Conservation (phyloP, 2,329 filamentous ascomycete species). For the Lanzia echinophila region DNA sequence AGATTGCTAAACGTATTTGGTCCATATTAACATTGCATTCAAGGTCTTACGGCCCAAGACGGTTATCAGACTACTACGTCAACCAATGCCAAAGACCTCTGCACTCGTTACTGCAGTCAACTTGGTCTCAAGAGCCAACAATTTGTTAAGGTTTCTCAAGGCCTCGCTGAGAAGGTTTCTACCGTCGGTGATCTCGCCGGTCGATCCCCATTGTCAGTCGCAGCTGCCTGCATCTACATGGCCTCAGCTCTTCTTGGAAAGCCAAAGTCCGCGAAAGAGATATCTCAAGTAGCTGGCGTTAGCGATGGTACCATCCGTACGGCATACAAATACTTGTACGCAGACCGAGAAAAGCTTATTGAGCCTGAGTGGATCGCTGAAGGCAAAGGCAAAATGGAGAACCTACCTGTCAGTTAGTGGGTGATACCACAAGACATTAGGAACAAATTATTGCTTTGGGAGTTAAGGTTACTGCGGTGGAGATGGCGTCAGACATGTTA, state of each 20-base stretch:
- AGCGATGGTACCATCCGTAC: slow-evolving; percentile 96
- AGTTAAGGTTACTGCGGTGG: background rate
- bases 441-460: background rate
- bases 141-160: slow-evolving; percentile 73
- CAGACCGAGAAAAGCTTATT: slow-evolving; percentile 66
- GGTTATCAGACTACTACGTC: slow-evolving; percentile 69
- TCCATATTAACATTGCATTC: slow-evolving; percentile 27
- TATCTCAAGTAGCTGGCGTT: slow-evolving; percentile 76
- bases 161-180: slow-evolving; percentile 71
- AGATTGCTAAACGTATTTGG: slow-evolving; percentile 17
- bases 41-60: slow-evolving; percentile 34
- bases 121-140: slow-evolving; percentile 66
- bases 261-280: slow-evolving; percentile 74
- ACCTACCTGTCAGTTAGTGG: slow-evolving; percentile 49
- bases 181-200: slow-evolving; percentile 74
- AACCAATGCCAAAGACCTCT: slow-evolving; percentile 77
- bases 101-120: slow-evolving; percentile 81
- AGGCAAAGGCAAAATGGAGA: slow-evolving; percentile 63
- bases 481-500: slow-evolving; percentile 1
- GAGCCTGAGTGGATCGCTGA: slow-evolving; percentile 67
- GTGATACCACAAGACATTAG: slow-evolving; percentile 22
- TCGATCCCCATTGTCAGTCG: slow-evolving; percentile 87
- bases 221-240: slow-evolving; percentile 96
- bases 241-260: slow-evolving; percentile 80
- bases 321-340: slow-evolving; percentile 84